Evolutionary conservation across 2,329 filamentous ascomycete genomes (phyloP).

Genomic region (Stylonectria norvegica): DNA sequence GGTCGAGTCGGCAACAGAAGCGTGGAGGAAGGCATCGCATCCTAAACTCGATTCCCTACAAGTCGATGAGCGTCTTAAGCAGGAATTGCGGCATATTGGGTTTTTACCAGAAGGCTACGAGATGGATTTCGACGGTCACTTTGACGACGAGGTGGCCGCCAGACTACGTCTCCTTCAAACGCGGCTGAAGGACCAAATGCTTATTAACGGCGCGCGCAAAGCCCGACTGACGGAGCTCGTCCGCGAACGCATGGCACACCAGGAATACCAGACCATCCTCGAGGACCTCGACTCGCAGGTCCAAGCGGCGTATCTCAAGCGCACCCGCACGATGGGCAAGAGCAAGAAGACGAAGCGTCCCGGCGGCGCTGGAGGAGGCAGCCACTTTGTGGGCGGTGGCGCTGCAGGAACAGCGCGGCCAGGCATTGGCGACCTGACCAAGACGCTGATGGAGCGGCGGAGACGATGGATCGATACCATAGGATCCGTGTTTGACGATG

Average conservation of each 20-base stretch:
- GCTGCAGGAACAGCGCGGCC: slow-evolving; percentile 64
- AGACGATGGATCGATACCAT: slow-evolving; percentile 89
- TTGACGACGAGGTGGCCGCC: slow-evolving; percentile 90
- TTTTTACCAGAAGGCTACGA: slow-evolving; percentile 67
- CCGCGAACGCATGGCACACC: slow-evolving; percentile 88
- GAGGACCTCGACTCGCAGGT: slow-evolving; percentile 96
- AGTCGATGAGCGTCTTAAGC: slow-evolving; percentile 86
- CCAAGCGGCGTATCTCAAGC: slow-evolving; percentile 91
- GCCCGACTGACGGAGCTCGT: slow-evolving; percentile 81
- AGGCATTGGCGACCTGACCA: slow-evolving; percentile 85
- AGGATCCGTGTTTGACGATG: slow-evolving; percentile 83
- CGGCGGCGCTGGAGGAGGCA: slow-evolving; percentile 71
- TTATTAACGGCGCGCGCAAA: slow-evolving; percentile 89
- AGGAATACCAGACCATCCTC: slow-evolving; percentile 94
- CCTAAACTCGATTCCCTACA: slow-evolving; percentile 78
- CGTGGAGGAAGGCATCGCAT: slow-evolving; percentile 74
- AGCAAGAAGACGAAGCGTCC: slow-evolving; percentile 84
- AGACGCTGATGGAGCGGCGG: slow-evolving; percentile 87
- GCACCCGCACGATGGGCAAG: slow-evolving; percentile 90
- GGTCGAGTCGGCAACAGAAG: slow-evolving; percentile 69
- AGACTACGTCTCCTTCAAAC: slow-evolving; percentile 81
- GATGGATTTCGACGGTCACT: slow-evolving; percentile 83
- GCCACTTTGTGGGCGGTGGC: slow-evolving; percentile 57
- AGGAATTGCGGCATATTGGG: slow-evolving; percentile 86
- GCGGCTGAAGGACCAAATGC: slow-evolving; percentile 76